Percentiles rank a stretch among this genome's conserved stretches.
Evolutionary conservation across 495 filamentous ascomycete genomes (phyloP).

Genomic region (Xylaria palmicola): DNA sequence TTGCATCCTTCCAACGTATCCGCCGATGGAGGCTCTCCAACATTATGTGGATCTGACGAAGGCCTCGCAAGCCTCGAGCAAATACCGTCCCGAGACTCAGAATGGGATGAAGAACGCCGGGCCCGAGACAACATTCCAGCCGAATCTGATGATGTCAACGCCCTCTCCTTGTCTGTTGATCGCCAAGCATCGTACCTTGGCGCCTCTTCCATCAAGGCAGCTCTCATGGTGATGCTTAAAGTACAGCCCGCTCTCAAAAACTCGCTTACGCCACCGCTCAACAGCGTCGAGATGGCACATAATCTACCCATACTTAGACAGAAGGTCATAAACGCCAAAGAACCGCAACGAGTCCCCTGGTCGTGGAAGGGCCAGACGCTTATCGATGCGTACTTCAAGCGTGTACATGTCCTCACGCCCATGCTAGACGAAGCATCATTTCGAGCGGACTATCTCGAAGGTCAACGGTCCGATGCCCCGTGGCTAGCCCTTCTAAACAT

Average conservation of each 20-base stretch:
- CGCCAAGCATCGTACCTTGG: constrained; percentile 75
- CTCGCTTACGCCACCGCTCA: constrained; percentile 54
- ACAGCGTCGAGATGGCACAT: constrained; percentile 46
- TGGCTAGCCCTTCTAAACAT: constrained; percentile 80
- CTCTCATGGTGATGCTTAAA: constrained; percentile 77
- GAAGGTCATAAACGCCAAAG: constrained; percentile 43
- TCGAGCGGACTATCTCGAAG: constrained; percentile 67
- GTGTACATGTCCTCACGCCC: constrained; percentile 71
- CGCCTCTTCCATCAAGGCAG: constrained; percentile 78
- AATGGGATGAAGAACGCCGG: constrained; percentile 59
- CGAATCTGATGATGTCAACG: constrained; percentile 81
- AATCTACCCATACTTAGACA: constrained; percentile 50
- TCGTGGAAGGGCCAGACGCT: constrained; percentile 61
- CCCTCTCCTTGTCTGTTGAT: constrained; percentile 69
- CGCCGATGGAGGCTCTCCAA: constrained; percentile 45
- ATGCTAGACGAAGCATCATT: constrained; percentile 76
- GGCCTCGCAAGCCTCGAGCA: constrained; percentile 53
- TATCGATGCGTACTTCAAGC: constrained; percentile 75
- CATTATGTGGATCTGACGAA: constrained; percentile 40
- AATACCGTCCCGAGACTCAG: constrained; percentile 52
- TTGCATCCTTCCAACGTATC: constrained; percentile 42
- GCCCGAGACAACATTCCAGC: constrained; percentile 59
- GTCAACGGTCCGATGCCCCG: constrained; percentile 63
- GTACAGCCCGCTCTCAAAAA: constrained; percentile 63
- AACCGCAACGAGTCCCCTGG: constrained; percentile 55